Percentiles rank a stretch among this genome's conserved stretches.
Conservation (phyloP, 164 flowering plant species). For the Macadamia integrifolia region DNA sequence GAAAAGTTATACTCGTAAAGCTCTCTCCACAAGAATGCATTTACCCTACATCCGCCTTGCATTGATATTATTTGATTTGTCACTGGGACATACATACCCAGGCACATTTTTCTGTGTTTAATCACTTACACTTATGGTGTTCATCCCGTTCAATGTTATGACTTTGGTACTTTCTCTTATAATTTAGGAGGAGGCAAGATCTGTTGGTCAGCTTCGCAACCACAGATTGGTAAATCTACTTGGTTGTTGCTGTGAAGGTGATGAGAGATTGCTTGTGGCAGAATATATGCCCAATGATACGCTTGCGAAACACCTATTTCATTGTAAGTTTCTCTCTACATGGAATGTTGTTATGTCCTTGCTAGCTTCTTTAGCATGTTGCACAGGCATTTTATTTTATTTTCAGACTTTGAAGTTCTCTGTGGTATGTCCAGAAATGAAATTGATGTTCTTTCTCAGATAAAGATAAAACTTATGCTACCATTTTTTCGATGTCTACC, state of each 20-base stretch:
- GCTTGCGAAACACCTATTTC: conserved; percentile 85
- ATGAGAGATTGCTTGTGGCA: conserved; percentile 83
- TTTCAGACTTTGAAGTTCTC: background rate
- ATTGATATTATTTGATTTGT: too few species aligned
- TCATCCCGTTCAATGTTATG: background rate
- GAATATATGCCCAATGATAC: conserved; percentile 95
- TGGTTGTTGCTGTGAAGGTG: conserved; percentile 89
- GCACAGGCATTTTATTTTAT: background rate
- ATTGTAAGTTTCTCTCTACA: conserved; percentile 50
- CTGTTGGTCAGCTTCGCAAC: conserved; percentile 85
- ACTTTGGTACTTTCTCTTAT: background rate
- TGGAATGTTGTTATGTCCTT: background rate
- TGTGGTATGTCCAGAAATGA: background rate
- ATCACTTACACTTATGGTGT: too few species aligned
- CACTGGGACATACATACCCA: too few species aligned
- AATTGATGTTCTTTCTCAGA: background rate
- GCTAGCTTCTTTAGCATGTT: background rate
- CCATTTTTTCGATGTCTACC: background rate
- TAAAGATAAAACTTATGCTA: background rate
- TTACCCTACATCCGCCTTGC: too few species aligned
- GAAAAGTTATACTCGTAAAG: too few species aligned
- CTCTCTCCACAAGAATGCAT: too few species aligned
- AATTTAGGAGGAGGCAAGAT: conserved; percentile 79
- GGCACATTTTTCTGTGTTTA: too few species aligned
- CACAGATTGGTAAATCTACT: conserved; percentile 75